These are phyloP conservation scores for Colletotrichum spaethianum DNA, from an alignment of 2,329 filamentous ascomycete genomes.

Conservation along the genomic window DNA sequence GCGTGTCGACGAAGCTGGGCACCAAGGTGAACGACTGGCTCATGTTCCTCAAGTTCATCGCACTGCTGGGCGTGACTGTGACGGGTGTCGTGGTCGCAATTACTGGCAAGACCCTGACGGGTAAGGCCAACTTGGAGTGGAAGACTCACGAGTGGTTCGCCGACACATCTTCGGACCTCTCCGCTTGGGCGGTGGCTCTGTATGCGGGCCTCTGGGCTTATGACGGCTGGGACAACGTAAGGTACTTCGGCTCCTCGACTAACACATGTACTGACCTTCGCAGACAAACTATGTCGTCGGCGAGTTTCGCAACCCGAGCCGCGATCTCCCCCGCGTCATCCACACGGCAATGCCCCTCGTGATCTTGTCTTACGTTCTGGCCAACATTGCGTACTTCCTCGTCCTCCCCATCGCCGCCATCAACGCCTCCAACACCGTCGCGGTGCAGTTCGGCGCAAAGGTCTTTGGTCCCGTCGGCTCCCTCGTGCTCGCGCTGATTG, in stretches of 20 bases:
- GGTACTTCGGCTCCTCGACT: conserved; percentile 50
- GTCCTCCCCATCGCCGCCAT: conserved; percentile 87
- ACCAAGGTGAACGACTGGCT: conserved; percentile 91
- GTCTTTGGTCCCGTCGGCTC: conserved; percentile 90
- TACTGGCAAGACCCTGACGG: conserved; percentile 85
- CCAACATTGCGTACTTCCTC: conserved; percentile 94
- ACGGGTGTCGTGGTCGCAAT: conserved; percentile 90
- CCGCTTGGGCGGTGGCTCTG: conserved; percentile 91
- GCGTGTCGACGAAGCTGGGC: conserved; percentile 89
- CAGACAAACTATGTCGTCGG: conserved; percentile 98
- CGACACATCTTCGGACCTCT: conserved; percentile 83
- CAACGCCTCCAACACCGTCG: conserved; percentile 93
- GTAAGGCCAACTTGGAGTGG: conserved; percentile 86
- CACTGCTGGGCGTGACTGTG: conserved; percentile 87
- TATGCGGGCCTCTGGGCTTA: conserved; percentile 98
- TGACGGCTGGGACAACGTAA: conserved; percentile 98
- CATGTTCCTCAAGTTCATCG: conserved; percentile 97
- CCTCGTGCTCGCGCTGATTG: conserved; percentile 87
- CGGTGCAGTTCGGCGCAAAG: conserved; percentile 90
- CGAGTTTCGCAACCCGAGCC: conserved; percentile 92
- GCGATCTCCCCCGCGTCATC: conserved; percentile 93
- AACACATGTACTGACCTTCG: conserved; percentile 31
- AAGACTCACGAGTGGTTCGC: conserved; percentile 91
- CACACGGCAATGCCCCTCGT: conserved; percentile 97
- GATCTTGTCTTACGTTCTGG: conserved; percentile 89